Conservation (phyloP, 352 stramenopile species). For the Globisporangium apiculatum region DNA sequence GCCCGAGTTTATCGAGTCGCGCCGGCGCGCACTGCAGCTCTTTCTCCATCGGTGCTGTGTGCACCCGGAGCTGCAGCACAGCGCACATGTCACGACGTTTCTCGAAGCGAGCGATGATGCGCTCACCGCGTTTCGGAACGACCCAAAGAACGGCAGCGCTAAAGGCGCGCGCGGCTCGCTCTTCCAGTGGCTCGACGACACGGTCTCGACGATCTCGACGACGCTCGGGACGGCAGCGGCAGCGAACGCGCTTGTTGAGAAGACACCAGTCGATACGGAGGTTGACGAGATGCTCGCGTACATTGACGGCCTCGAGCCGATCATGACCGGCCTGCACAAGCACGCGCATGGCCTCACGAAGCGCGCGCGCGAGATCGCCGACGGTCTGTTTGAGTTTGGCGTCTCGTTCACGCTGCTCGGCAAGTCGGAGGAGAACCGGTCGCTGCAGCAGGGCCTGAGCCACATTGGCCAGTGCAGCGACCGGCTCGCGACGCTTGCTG, state of each 20-base stretch:
- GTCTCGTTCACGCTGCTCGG: constrained; percentile 93
- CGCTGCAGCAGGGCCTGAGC: constrained; percentile 87
- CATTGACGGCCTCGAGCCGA: constrained; percentile 92
- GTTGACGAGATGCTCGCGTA: constrained; percentile 96
- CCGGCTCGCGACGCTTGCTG: constrained; percentile 85
- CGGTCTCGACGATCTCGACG: constrained; percentile 76
- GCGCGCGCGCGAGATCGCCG: constrained; percentile 92
- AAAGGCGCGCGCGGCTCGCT: constrained; percentile 48
- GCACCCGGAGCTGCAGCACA: constrained; percentile 82
- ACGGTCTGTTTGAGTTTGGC: constrained; percentile 96
- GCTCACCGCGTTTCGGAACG: constrained; percentile 50
- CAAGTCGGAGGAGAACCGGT: constrained; percentile 90
- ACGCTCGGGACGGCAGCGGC: constrained; percentile 32
- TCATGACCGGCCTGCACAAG: constrained; percentile 94
- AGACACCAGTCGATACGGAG: constrained; percentile 89
- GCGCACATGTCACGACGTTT: constrained; percentile 79
- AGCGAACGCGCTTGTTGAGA: constrained; percentile 48
- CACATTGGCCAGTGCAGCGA: constrained; percentile 93
- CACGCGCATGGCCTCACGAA: constrained; percentile 92
- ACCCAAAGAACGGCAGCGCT: constrained; percentile 47
- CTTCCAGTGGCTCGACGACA: constrained; percentile 88
- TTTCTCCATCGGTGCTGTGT: constrained; percentile 75
- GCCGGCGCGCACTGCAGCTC: constrained; percentile 69
- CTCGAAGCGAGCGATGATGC: constrained; percentile 73
- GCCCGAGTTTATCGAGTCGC: constrained; percentile 87